These are phyloP conservation scores for Microglena sp. DNA, from an alignment of 139 green algal genomes.

Conservation along the genomic window DNA sequence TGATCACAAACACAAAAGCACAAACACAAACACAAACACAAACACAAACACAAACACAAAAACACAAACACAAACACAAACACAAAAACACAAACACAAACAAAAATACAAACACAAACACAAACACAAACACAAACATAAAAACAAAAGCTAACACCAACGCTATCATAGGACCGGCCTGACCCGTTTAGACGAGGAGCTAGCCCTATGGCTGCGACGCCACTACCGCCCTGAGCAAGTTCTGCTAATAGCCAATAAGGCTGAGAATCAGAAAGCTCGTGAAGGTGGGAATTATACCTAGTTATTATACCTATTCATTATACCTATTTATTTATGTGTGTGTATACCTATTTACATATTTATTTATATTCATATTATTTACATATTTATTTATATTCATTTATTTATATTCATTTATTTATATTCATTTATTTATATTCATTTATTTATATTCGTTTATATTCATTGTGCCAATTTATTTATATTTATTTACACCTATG, in stretches of 20 bases:
- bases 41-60: not conserved
- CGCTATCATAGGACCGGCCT: slow-evolving; percentile 40
- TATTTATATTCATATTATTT: too few species aligned
- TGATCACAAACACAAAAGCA: not conserved
- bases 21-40: not conserved
- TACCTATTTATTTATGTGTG: too few species aligned
- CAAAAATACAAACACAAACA: not conserved
- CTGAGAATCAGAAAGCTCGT: slow-evolving; percentile 39
- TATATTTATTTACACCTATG: too few species aligned
- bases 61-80: not conserved
- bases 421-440: too few species aligned
- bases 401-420: too few species aligned
- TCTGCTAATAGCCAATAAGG: slow-evolving; percentile 79
- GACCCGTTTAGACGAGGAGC: slow-evolving; percentile 62
- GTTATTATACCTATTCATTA: not conserved
- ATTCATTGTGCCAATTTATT: too few species aligned
- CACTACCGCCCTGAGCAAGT: slow-evolving; percentile 26
- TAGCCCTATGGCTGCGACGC: slow-evolving; percentile 61
- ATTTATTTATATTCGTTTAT: too few species aligned
- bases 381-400: too few species aligned
- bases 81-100: not conserved
- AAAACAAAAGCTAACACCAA: not conserved
- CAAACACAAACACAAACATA: not conserved
- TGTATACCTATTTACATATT: too few species aligned
- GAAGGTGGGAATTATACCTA: slow-evolving; percentile 9